These are phyloP conservation scores for Rosa chinensis DNA, from an alignment of 306 rosid species.

Conservation along the genomic window DNA sequence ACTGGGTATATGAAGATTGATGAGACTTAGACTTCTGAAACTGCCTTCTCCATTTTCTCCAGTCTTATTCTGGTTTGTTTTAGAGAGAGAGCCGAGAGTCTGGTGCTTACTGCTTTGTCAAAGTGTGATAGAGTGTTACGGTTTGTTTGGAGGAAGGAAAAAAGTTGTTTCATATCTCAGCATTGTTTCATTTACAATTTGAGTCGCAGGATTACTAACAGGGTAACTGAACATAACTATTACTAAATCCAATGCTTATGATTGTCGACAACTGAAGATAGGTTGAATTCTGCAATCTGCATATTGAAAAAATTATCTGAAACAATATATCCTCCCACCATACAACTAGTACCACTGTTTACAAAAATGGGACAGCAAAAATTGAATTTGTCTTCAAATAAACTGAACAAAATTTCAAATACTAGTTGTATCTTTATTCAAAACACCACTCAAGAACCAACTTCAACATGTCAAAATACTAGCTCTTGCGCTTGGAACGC, in stretches of 20 bases:
- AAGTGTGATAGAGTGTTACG: too few species aligned
- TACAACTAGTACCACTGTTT: not conserved
- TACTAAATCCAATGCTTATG: not conserved
- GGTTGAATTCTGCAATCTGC: not conserved
- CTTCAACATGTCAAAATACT: conserved; percentile 20
- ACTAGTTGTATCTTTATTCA: conserved; percentile 19
- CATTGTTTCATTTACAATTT: not conserved
- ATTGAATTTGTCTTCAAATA: not conserved
- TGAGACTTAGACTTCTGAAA: conserved; percentile 38
- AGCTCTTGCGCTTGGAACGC: conserved; percentile 77
- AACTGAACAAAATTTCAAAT: not conserved
- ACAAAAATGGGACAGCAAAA: not conserved
- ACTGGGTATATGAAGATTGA: conserved; percentile 67
- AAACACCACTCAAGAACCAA: conserved; percentile 17
- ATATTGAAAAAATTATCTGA: not conserved
- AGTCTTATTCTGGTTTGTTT: not conserved
- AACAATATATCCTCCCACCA: not conserved
- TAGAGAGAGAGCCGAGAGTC: not conserved
- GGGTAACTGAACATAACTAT: not conserved
- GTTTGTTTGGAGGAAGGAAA: too few species aligned
- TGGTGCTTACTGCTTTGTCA: not conserved
- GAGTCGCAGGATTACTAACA: not conserved
- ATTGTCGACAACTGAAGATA: not conserved
- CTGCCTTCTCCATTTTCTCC: conserved; percentile 1
- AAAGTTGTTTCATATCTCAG: not conserved